Base-by-base conservation (phyloP, 495 filamentous ascomycete genomes). In the Clavariopsis aquatica region DNA sequence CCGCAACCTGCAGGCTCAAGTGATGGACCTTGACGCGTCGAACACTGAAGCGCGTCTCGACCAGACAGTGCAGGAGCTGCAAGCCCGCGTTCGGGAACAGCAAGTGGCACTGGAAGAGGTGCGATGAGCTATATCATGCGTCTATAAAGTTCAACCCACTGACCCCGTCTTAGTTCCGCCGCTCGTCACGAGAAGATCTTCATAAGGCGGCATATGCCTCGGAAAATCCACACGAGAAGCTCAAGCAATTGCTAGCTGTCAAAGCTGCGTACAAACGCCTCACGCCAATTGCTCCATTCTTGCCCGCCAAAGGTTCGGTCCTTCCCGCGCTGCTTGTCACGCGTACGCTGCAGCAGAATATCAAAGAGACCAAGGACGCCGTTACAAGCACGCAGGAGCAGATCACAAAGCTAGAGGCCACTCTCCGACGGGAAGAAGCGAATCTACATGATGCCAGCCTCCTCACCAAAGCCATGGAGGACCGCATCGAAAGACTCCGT, bases 281-380 rank as follows among this genome's bases (percentile, higher is more conserved):
- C 20, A 78, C 85, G 15, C 79, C 84, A 26, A 75, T 79, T 20
- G 82, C 87, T 43, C 85, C 86, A 20, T 82, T 82, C 56, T 77
- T 93, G 22, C 89, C 91, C 24, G 76, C 78, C 12, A 76, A 84
- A 8, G 83, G 82, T 19, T 92, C 90, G 20, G 79, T 85, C 24
- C 73, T 95, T 9, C 89, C 90, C 6, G 83, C 86, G 23, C 79
- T 95, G 0, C 73, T 95, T 8, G 89, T 90, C 1, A 73, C 90
- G 27, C 83, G 87, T 31, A 85, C 83, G 59, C 87, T 84, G 0
- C 78, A 85, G 31, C 81, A 81, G 41, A 84, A 85, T 23, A 83
- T 90, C 49, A 72, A 79, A 41, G 87, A 89, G 62, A 87, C 84
- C 23, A 85, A 82, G 60, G 74, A 78, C 2, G 85, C 85, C 15